Evolutionary conservation across 2,329 filamentous ascomycete species (phyloP), one percentile per base, ranked within the genome.

Genomic region (Alternaria solani): DNA sequence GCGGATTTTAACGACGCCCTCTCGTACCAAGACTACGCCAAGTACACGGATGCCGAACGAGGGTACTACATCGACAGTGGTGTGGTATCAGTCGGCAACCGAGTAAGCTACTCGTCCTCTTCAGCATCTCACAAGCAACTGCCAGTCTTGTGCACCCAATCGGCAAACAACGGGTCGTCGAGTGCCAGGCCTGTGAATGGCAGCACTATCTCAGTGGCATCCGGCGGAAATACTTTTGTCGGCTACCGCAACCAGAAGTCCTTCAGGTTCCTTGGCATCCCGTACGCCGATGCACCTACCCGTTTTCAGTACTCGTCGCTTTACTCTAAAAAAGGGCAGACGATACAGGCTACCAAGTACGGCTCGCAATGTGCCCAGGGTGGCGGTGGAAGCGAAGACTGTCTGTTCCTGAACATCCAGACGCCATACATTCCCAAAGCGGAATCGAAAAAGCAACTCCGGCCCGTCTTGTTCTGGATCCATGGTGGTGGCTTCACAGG

Each of bases 401-500:
- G 83, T 59, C 72, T 84, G 4, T 82, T 82, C 59, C 57, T 85
- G 55, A 84, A 84, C 60, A 83, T 85, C 12, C 80, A 83, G 57
- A 82, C 83, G 1, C 72, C 73, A 8, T 72, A 74, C 18, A 68
- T 76, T n/a, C 73, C 74, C 18, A 82, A 78, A 38, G 66, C 70
- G 11, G 78, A 75, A 5, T 79, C 73, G 4, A 79, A 77, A 55
- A 72, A 70, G 16, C 68, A 80, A 2, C 74, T 85, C 5, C 77
- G 80, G 32, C 81, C 84, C 0, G 84, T 86, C 0, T 73, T 84
- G 47, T 81, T 85, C 60, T 84, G 81, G 75, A 85, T 86, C 20
- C 81, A 85, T 51, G 87, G 87, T 4, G 87, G 87, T 25, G 87
- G 84, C 6, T 88, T 87, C 61, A 83, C 81, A 0, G 77, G 81